Evolutionary conservation across 2,329 filamentous ascomycete species (phyloP).

Genomic region (Dactylellina sp.): DNA sequence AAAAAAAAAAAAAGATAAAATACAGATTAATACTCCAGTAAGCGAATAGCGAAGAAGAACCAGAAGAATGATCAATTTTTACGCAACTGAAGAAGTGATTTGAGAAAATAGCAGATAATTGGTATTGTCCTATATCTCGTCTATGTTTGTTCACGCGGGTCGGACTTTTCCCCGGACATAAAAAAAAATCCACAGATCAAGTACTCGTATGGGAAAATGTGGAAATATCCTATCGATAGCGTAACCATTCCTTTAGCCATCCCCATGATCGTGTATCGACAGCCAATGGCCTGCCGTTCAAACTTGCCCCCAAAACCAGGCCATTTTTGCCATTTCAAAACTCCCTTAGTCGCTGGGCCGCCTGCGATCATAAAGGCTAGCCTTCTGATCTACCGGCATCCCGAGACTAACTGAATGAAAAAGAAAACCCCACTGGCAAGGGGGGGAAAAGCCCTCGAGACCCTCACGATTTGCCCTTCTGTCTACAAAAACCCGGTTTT

Average conservation of each 20-base stretch:
- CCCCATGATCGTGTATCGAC: not conserved
- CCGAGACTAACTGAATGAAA: too few relatives aligned
- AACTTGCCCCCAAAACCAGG: not conserved
- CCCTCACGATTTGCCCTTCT: constrained; percentile 7
- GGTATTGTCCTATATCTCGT: too few relatives aligned
- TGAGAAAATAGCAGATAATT: too few relatives aligned
- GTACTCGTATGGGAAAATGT: too few relatives aligned
- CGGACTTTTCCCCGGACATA: constrained; percentile 6
- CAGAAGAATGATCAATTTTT: not conserved
- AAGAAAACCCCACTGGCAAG: too few relatives aligned
- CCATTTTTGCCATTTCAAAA: not conserved
- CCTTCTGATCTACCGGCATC: not conserved
- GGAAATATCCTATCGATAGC: constrained; percentile 10
- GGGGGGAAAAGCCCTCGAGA: constrained; percentile 8
- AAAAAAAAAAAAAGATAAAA: not conserved
- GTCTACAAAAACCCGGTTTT: constrained; percentile 15
- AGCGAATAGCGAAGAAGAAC: not conserved
- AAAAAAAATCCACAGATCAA: not conserved
- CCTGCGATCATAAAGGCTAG: not conserved
- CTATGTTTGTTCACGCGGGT: too few relatives aligned
- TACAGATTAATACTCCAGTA: not conserved
- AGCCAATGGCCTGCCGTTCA: constrained; percentile 3
- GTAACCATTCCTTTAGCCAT: not conserved
- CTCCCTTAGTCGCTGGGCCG: not conserved
- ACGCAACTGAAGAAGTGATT: too few relatives aligned